These are phyloP conservation scores for Fusarium paranaense DNA, from an alignment of 2,329 filamentous ascomycete genomes.

Conservation along the genomic window DNA sequence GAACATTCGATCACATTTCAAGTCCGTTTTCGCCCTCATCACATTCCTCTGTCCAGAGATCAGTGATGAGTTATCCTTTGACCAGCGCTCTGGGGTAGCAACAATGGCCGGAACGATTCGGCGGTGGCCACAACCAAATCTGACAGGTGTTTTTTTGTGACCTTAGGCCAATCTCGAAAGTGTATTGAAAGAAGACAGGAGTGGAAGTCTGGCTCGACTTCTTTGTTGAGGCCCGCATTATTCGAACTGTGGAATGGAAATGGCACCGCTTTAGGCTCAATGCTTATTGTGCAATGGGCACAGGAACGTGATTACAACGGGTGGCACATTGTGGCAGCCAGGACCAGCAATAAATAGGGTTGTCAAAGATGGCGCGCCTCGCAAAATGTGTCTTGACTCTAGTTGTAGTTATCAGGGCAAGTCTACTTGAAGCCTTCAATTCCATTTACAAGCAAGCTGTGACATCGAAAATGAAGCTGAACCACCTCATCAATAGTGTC, in stretches of 20 bases:
- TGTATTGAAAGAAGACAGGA: no score
- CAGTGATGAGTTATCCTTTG: not conserved
- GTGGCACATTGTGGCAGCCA: not conserved
- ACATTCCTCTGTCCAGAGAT: not conserved
- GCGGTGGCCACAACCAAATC: not conserved
- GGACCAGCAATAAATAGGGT: not conserved
- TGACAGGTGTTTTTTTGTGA: not conserved
- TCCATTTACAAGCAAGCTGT: not conserved
- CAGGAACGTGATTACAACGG: not conserved
- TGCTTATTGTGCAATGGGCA: not conserved
- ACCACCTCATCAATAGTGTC: not conserved
- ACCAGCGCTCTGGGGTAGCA: not conserved
- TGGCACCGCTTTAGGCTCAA: not conserved
- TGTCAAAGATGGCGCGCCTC: not conserved
- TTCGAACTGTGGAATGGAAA: not conserved
- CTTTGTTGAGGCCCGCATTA: not conserved
- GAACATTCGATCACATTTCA: not conserved
- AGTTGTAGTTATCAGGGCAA: not conserved
- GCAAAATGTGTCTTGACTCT: not conserved
- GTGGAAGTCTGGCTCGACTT: not conserved
- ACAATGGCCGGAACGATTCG: not conserved
- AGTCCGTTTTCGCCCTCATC: not conserved
- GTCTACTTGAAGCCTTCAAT: not conserved
- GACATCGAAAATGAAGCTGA: not conserved
- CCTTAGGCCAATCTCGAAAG: not conserved